Base-by-base conservation (phyloP, 1,284 basidiomycete species). In the Ganoderma lingzhi region DNA sequence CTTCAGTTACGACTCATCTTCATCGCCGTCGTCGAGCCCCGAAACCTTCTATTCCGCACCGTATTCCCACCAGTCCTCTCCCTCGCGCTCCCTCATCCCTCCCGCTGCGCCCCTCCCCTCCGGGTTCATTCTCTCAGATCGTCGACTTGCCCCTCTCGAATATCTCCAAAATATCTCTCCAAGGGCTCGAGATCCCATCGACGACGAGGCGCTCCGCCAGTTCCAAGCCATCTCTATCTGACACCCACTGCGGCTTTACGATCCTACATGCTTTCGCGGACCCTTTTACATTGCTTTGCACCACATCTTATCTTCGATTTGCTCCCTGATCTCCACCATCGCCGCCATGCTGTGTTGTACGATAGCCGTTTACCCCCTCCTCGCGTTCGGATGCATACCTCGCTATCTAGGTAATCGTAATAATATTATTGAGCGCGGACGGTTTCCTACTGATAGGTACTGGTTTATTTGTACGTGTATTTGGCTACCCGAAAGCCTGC, bases 81-180 rank as follows among this genome's bases (percentile, higher is more conserved):
- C 66, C n/a, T 35, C 65, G 5, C 65, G 64, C 55, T 10, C 48
- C 17, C 3, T 64, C 63, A 17, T 68, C 2, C 64, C 69, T 1
- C 69, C 71, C 14, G 69, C 64, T n/a, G 66, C 68, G 28, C 71
- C 66, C 15, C 62, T 70, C 19, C 69, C 65, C 9, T n/a, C 65
- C 17, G 67, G 67, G n/a, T 56, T 55, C n/a, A 42, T 59, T 17
- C 65, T 71, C 62, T 60, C 70, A 9, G 70, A 70, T 37, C 66
- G 71, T 23, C 66, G 68, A 15, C 75, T 80, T 28, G 79, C 79
- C 0, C 79, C 79, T 10, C 69, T 80, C 32, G 78, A 78, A 56
- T 80, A 78, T 67, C 75, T 80, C 14, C 73, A 80, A 62, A 79
- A 76, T 55, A 73, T 79, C 39, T 70, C 78, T 0, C 80, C 78